phyloP scores from a whole-genome alignment of 225 moss, liverwort and hornwort genomes.

The Ulota crispa region DNA sequence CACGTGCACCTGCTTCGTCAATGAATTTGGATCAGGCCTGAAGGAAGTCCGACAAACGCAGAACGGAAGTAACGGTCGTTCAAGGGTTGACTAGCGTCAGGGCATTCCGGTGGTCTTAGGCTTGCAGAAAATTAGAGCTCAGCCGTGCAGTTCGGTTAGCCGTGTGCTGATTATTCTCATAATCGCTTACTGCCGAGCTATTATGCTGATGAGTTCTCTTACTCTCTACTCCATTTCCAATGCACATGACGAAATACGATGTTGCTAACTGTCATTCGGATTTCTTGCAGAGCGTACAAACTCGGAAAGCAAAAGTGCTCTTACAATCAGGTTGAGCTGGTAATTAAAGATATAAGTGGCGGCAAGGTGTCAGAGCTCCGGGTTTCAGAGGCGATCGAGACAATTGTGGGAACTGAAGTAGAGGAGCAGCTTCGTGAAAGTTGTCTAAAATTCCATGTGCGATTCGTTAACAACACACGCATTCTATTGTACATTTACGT shows the following conservation, averaged over 20 bases:
- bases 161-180: not conserved
- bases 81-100: not conserved
- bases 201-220: not conserved
- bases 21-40: not conserved
- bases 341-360: slow-evolving; percentile 75
- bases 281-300: slow-evolving; percentile 84
- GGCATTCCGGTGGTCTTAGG: slow-evolving; percentile 12
- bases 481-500: slow-evolving; percentile 93
- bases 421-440: slow-evolving; percentile 92
- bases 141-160: not conserved
- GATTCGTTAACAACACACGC: slow-evolving; percentile 85
- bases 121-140: not conserved
- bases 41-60: not conserved
- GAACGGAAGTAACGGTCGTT: not conserved
- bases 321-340: slow-evolving; percentile 97
- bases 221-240: not conserved
- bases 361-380: slow-evolving; percentile 71
- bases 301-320: slow-evolving; percentile 99
- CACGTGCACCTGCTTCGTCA: not conserved
- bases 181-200: not conserved
- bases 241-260: not conserved
- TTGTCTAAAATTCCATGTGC: slow-evolving; percentile 97
- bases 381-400: slow-evolving; percentile 98
- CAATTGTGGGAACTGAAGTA: slow-evolving; percentile 80
- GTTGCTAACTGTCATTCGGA: slow-evolving; percentile 16